Evolutionary conservation across 2,329 filamentous ascomycete species (phyloP), one percentile per base, ranked within the genome.

Genomic region (Chaetomiaceae sp.): DNA sequence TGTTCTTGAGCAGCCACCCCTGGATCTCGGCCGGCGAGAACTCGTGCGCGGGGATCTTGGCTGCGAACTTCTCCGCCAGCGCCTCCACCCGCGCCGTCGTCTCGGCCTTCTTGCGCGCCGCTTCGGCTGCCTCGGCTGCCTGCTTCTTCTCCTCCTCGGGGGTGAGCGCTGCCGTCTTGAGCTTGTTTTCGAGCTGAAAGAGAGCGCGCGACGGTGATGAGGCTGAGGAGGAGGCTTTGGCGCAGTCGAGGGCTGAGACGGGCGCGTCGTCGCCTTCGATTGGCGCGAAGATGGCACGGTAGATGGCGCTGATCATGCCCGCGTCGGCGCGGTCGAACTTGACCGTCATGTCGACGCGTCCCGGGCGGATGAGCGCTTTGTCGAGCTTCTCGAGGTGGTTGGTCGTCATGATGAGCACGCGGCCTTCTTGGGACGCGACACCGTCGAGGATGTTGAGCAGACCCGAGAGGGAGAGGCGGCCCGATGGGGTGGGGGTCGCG

Each of bases 381-480:
- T 83, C 80, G 8, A 83, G 72, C 60, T 79, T 79, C 55, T 83
- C 78, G 0, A 81, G 48, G 62, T 82, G 78, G 58, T 83, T 83
- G n/a, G 80, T 83, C 2, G 80, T 83, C 80, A 83, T 83, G 64
- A 83, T 76, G 13, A 83, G 71, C 5, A 83, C 72, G n/a, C 79
- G 75, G 6, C 80, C 79, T 61, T 84, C 81, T 55, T 82, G 78
- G 8, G 79, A 81, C 16, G 79, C 79, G 6, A 83, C 80, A 34
- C 89, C 87, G 59, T 95, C 87, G 35, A 93, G 83, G 41, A 87
- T 85, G 66, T 93, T 93, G 42, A 93, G 79, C 2, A 93, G 73
- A 0, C 86, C 87, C 0, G 86, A 89, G 2, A 93, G 75, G 0
- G 86, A 88, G 39, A 93, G 68, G 4, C 75, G 68, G 2, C 65